A percentile compares a stretch with the other conserved stretches of the same genome.
phyloP scores from a whole-genome alignment of 1,139 yeast species.

The Yamadazyma mexicana region DNA sequence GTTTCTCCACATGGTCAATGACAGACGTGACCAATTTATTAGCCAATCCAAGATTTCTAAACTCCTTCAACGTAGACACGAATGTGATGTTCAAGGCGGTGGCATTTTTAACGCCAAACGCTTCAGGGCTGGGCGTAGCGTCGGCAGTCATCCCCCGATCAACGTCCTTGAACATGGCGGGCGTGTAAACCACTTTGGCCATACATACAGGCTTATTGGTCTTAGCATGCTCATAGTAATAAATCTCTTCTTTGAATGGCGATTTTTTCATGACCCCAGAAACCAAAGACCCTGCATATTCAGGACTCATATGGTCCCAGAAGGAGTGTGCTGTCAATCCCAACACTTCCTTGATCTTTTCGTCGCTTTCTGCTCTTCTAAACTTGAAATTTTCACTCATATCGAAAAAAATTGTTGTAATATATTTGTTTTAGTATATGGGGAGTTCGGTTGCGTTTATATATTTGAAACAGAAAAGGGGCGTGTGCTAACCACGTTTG shows the following conservation, averaged over 20 bases:
- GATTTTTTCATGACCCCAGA: constrained; percentile 36
- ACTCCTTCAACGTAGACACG: constrained; percentile 30
- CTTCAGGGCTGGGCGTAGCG: constrained; percentile 33
- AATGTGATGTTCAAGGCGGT: constrained; percentile 28
- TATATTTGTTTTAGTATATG: too few species aligned
- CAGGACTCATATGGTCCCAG: constrained; percentile 25
- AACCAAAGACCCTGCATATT: constrained; percentile 25
- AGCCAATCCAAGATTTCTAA: constrained; percentile 34
- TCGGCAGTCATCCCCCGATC: constrained; percentile 28
- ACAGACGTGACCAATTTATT: constrained; percentile 26
- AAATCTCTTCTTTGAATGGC: constrained; percentile 23
- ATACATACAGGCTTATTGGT: constrained; percentile 28
- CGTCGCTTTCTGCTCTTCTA: constrained; percentile 27
- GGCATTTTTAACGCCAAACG: constrained; percentile 34
- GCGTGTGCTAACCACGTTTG: constrained; percentile 1
- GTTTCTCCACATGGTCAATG: constrained; percentile 33
- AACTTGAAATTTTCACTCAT: constrained; percentile 20
- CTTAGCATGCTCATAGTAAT: constrained; percentile 28
- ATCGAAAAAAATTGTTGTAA: not conserved
- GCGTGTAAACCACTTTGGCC: constrained; percentile 24
- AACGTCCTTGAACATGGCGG: constrained; percentile 35
- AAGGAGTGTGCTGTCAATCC: constrained; percentile 31
- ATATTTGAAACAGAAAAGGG: not conserved
- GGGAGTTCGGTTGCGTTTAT: not conserved
- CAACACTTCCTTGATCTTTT: constrained; percentile 26